These are phyloP conservation scores for Pseudocercospora macadamiae DNA, from an alignment of 2,329 filamentous ascomycete genomes.

Conservation along the genomic window DNA sequence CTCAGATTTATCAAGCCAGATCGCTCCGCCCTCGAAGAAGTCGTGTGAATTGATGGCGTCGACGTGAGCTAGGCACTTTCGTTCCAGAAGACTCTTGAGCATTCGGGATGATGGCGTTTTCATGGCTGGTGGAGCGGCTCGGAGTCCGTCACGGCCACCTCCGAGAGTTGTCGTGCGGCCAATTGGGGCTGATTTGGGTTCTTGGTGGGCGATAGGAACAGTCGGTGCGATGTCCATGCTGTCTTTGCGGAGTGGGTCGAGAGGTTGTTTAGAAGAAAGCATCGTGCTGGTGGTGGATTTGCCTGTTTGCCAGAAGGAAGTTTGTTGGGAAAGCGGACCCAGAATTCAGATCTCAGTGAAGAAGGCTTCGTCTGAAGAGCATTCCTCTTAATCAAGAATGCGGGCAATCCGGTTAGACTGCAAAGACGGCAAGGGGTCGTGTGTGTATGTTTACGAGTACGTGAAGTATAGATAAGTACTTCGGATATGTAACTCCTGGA, in stretches of 20 bases:
- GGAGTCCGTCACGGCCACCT: conserved; percentile 12
- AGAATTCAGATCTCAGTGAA: too few relatives aligned
- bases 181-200: neutral
- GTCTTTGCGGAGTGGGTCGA: conserved; percentile 15
- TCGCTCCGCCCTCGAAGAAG: conserved; percentile 14
- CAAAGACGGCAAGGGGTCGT: too few relatives aligned
- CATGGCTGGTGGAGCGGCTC: neutral
- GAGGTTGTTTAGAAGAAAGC: conserved; percentile 11
- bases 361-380: too few relatives aligned
- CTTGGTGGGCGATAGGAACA: neutral
- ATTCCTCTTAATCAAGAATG: too few relatives aligned
- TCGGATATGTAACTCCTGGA: neutral
- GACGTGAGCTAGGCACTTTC: conserved; percentile 15
- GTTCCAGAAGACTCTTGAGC: conserved; percentile 9
- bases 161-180: conserved; percentile 4
- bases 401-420: too few relatives aligned
- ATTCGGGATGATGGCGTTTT: conserved; percentile 9
- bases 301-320: neutral
- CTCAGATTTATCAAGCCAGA: conserved; percentile 11
- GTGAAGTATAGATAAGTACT: neutral
- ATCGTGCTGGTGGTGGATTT: neutral
- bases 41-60: conserved; percentile 12
- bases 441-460: neutral
- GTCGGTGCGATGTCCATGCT: conserved; percentile 10
- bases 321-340: too few relatives aligned